Evolutionary conservation across 1,284 basidiomycete genomes (phyloP).

Genomic region (Tilletia walkeri): DNA sequence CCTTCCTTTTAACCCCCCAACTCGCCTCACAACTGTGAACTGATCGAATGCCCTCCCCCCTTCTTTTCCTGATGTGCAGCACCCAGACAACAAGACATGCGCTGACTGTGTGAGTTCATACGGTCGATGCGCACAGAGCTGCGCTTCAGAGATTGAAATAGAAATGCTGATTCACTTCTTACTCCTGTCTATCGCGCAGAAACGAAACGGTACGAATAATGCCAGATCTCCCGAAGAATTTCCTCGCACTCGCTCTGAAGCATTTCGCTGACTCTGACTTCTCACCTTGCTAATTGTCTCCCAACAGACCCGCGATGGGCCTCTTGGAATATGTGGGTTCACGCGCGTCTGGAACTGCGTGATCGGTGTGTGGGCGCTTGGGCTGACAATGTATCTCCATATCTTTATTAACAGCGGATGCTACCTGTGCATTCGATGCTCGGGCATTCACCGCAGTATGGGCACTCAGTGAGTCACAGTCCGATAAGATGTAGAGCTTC

Average conservation of each 20-base stretch:
- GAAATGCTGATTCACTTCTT: background rate
- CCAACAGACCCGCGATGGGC: slow-evolving; percentile 89
- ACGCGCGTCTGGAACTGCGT: background rate
- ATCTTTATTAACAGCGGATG: slow-evolving; percentile 66
- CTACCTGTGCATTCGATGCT: slow-evolving; percentile 93
- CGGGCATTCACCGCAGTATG: slow-evolving; percentile 97
- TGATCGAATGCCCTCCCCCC: background rate
- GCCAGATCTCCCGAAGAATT: background rate
- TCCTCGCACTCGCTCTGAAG: background rate
- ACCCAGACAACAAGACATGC: slow-evolving; percentile 87
- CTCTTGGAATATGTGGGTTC: slow-evolving; percentile 84
- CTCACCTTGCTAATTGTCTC: background rate
- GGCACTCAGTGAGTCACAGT: slow-evolving; percentile 69
- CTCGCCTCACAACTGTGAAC: too few species aligned
- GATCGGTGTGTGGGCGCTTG: background rate
- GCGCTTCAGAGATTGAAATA: background rate
- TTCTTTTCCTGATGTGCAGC: slow-evolving; percentile 58
- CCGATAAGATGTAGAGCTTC: too few species aligned
- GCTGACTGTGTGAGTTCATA: slow-evolving; percentile 50
- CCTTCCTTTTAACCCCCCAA: too few species aligned
- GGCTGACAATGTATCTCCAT: too few species aligned
- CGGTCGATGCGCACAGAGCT: background rate
- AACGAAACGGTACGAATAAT: slow-evolving; percentile 25
- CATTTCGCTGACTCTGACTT: background rate
- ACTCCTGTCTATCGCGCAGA: slow-evolving; percentile 19